A percentile compares a stretch with the other conserved stretches of the same genome.
Evolutionary conservation across 225 moss, liverwort and hornwort species (phyloP).

Genomic region (Physcomitrellopsis africana): DNA sequence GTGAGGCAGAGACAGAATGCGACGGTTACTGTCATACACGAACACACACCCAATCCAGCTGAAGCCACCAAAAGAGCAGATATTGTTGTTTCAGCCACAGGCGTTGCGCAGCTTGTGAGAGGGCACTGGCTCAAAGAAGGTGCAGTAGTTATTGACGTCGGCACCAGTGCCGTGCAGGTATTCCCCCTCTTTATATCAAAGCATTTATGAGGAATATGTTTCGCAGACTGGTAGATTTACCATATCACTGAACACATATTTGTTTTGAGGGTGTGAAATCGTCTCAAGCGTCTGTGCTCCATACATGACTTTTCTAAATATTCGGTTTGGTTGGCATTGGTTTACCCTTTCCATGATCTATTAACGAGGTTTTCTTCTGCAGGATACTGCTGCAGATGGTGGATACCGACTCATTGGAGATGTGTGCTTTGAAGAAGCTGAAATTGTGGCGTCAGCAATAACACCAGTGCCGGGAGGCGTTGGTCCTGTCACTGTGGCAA

Average conservation of each 20-base stretch:
- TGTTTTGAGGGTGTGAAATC: too few species aligned
- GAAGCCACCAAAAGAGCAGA: slow-evolving; percentile 74
- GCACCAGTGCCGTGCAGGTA: slow-evolving; percentile 80
- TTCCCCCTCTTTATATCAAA: neutral
- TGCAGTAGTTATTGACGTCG: slow-evolving; percentile 91
- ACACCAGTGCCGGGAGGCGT: slow-evolving; percentile 96
- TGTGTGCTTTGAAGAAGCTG: slow-evolving; percentile 90
- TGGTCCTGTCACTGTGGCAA: slow-evolving; percentile 92
- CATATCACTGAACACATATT: too few species aligned
- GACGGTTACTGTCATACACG: slow-evolving; percentile 77
- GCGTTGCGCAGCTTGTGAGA: slow-evolving; percentile 82
- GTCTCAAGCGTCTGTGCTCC: too few species aligned
- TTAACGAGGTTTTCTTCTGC: slow-evolving; percentile 15
- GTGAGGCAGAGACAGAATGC: slow-evolving; percentile 77
- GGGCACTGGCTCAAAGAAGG: slow-evolving; percentile 95
- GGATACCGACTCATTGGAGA: slow-evolving; percentile 92
- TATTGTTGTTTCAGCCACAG: slow-evolving; percentile 88
- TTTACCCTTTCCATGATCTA: neutral
- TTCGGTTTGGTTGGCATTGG: neutral
- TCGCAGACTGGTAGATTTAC: too few species aligned
- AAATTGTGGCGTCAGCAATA: slow-evolving; percentile 77
- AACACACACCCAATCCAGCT: slow-evolving; percentile 76
- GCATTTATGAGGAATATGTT: too few species aligned
- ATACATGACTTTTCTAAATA: neutral
- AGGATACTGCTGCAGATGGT: slow-evolving; percentile 72